phyloP scores from a whole-genome alignment of 805 yeast genomes.

The Nakazawaea wyomingensis region DNA sequence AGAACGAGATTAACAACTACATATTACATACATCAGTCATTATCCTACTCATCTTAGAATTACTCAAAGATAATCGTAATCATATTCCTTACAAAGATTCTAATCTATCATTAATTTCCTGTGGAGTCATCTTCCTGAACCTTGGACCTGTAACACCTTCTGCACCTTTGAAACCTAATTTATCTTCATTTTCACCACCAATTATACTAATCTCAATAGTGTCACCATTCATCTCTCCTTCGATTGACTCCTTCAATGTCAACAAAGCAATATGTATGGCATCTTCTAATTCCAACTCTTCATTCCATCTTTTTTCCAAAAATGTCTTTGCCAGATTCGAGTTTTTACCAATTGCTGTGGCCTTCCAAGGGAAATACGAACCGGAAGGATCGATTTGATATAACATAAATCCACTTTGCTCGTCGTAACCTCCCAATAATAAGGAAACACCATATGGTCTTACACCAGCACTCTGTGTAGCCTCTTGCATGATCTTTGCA shows the following conservation, averaged over 20 bases:
- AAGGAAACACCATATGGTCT: conserved; percentile 98
- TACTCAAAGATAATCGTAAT: no score
- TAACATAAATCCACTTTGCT: conserved; percentile 59
- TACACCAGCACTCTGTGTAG: conserved; percentile 98
- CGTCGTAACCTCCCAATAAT: conserved; percentile 91
- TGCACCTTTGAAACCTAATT: conserved; percentile 84
- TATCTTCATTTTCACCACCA: conserved; percentile 74
- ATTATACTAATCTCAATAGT: conserved; percentile 89
- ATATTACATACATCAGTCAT: no score
- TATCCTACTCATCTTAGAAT: no score
- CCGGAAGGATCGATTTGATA: conserved; percentile 99
- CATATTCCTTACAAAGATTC: conserved; percentile 63
- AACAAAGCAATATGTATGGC: conserved; percentile 94
- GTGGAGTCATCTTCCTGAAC: conserved; percentile 75
- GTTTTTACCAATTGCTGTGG: conserved; percentile 97
- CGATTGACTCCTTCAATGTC: conserved; percentile 93
- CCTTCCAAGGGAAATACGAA: conserved; percentile 98
- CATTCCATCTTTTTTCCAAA: conserved; percentile 97
- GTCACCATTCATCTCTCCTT: conserved; percentile 96
- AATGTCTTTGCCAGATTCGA: conserved; percentile 96
- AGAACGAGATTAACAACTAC: no score
- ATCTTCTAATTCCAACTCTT: conserved; percentile 93
- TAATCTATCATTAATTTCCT: conserved; percentile 93
- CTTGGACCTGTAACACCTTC: conserved; percentile 79
- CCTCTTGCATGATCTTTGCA: conserved; percentile 96